These are phyloP conservation scores for Globisporangium recalcitrans DNA, from an alignment of 352 stramenopile species.

Conservation along the genomic window DNA sequence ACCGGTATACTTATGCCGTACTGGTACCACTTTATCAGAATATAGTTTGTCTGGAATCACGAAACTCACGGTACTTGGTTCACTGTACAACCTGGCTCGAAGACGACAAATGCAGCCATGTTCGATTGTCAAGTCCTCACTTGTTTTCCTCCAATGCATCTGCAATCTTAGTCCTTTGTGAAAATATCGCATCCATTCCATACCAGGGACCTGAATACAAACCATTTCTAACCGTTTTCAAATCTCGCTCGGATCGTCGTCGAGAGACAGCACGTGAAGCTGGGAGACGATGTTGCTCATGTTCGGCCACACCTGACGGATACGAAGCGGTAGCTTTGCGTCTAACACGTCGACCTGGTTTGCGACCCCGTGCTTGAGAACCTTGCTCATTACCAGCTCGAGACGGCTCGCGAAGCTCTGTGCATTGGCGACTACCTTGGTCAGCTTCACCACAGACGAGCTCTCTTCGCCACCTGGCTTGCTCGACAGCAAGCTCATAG, in stretches of 20 bases:
- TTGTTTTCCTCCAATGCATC: no score
- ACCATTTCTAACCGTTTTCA: neutral
- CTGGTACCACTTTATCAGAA: no score
- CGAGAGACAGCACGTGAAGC: constrained; percentile 6
- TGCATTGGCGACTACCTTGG: constrained; percentile 2
- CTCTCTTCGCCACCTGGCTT: neutral
- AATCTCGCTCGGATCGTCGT: neutral
- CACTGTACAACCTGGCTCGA: neutral
- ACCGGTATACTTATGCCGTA: no score
- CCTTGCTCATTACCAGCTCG: constrained; percentile 4
- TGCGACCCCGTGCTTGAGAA: constrained; percentile 19
- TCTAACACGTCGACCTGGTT: constrained; percentile 28
- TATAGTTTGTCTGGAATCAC: neutral
- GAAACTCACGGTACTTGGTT: neutral
- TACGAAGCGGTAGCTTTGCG: constrained; percentile 1
- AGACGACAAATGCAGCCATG: neutral
- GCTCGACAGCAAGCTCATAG: neutral
- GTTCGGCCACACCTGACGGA: constrained; percentile 18
- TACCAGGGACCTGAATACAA: no score
- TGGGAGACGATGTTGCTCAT: constrained; percentile 6
- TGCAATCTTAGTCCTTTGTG: no score
- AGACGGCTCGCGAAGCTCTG: constrained; percentile 16
- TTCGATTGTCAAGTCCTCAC: neutral
- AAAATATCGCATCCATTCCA: no score
- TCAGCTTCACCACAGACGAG: neutral